Evolutionary conservation across 179 eudicot genomes (phyloP), one percentile per base, ranked within the genome.

Genomic region (Vitellaria paradoxa): DNA sequence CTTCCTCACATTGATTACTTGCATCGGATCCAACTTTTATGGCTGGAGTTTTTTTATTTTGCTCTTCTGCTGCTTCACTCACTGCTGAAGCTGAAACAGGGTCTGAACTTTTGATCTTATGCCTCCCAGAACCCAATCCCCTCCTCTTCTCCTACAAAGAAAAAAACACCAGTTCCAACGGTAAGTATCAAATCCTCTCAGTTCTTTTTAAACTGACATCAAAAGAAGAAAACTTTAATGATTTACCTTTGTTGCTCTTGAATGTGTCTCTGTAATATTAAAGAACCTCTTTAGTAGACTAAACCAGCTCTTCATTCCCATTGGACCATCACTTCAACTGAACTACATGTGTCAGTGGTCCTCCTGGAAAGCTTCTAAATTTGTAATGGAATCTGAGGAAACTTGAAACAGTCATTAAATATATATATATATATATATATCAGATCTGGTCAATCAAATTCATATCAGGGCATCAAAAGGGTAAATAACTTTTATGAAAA

Each of bases 301-400:
- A 76, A 90, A 82, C 92, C 97, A 91, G 79, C 81, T 84, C 72
- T 76, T 91, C 85, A 86, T 88, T 68, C 88, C 83, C 96, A 91
- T 89, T n/a, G 40, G 72, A 66, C 50, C 55, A 76, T 67, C 9
- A 50, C 65, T 42, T 47, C 55, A 50, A 30, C 37, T 30, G 37
- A 30, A 30, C 1, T 2, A 30, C 37, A 30, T 2, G 37, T 30
- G 37, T 30, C 37, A 2, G 2, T 30, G 37, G 37, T 30, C 37
- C 37, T 30, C 37, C 37, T 30, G 37, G 37, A 30, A 30, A 30
- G 37, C 37, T 30, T 30, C 37, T 30, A 30, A 30, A 30, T 30
- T 30, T 30, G 37, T 30, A 30, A 30, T 30, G 2, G 37, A 30
- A 30, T 30, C 37, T 2, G 37, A 30, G 37, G 37, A 30, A 30